phyloP scores from a whole-genome alignment of 768 basidiomycete genomes.

The Tylopilus subfusipes region DNA sequence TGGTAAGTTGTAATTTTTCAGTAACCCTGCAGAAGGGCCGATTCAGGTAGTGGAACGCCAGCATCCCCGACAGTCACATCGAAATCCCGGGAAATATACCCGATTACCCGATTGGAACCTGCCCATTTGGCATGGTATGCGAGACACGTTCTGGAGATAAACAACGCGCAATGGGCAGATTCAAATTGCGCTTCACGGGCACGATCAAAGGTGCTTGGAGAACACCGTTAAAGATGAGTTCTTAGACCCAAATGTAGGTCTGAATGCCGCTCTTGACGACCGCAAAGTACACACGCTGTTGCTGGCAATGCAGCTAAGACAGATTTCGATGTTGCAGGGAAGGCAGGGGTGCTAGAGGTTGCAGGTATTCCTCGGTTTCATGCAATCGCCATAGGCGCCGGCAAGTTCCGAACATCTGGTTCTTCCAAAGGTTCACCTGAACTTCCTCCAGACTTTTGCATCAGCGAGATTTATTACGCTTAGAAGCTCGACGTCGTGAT shows the following conservation, averaged over 20 bases:
- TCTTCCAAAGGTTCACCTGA: constrained; percentile 11
- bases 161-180: constrained; percentile 18
- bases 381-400: constrained; percentile 14
- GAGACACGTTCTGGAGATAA: constrained; percentile 17
- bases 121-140: constrained; percentile 3
- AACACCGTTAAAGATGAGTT: constrained; percentile 9
- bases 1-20: constrained; percentile 11
- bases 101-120: constrained; percentile 1
- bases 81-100: constrained; percentile 1
- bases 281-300: not conserved
- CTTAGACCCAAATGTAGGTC: constrained; percentile 5
- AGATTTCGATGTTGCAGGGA: constrained; percentile 22
- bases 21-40: constrained; percentile 5
- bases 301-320: constrained; percentile 10
- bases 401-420: constrained; percentile 22
- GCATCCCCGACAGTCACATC: not conserved
- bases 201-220: constrained; percentile 11
- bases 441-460: constrained; percentile 25
- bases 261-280: constrained; percentile 13
- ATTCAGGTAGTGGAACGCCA: constrained; percentile 4
- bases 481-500: constrained; percentile 26
- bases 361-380: constrained; percentile 18
- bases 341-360: constrained; percentile 15
- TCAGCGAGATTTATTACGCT: constrained; percentile 25
- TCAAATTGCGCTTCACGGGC: constrained; percentile 12